Evolutionary conservation across 257 asterid genomes (phyloP).

Genomic region (Hygrophila difformis): DNA sequence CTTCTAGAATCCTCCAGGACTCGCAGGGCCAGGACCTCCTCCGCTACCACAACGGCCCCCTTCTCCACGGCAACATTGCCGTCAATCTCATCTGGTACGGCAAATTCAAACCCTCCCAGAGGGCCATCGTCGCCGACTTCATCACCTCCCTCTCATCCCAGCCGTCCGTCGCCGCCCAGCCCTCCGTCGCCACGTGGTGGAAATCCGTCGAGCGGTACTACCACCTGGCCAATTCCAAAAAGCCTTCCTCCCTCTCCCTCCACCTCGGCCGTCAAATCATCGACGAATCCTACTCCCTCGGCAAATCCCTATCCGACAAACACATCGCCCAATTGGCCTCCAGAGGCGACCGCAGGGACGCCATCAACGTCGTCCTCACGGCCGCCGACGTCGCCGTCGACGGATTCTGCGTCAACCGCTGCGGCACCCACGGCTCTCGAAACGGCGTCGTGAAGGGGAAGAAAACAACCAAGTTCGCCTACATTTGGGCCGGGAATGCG

Average conservation of each 20-base stretch:
- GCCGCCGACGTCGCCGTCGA: neutral
- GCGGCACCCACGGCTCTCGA: conserved; percentile 63
- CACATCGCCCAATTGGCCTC: neutral
- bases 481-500: conserved; percentile 67
- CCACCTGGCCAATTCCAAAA: conserved; percentile 39
- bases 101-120: conserved; percentile 48
- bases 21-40: conserved; percentile 18
- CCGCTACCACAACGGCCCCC: conserved; percentile 39
- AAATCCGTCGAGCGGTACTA: conserved; percentile 50
- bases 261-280: neutral
- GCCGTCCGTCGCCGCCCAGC: conserved; percentile 18
- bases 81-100: conserved; percentile 42
- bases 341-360: neutral
- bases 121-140: conserved; percentile 58
- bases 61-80: conserved; percentile 29
- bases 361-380: neutral
- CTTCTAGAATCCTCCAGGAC: no score
- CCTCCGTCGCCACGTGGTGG: conserved; percentile 75
- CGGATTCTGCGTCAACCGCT: neutral
- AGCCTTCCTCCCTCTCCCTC: conserved; percentile 20
- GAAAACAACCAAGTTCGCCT: conserved; percentile 39
- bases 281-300: neutral
- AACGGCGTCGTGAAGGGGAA: no score
- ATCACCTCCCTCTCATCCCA: conserved; percentile 39
- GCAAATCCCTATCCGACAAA: neutral